These are phyloP conservation scores for Boletus patriciae DNA, from an alignment of 768 basidiomycete species.

Conservation along the genomic window DNA sequence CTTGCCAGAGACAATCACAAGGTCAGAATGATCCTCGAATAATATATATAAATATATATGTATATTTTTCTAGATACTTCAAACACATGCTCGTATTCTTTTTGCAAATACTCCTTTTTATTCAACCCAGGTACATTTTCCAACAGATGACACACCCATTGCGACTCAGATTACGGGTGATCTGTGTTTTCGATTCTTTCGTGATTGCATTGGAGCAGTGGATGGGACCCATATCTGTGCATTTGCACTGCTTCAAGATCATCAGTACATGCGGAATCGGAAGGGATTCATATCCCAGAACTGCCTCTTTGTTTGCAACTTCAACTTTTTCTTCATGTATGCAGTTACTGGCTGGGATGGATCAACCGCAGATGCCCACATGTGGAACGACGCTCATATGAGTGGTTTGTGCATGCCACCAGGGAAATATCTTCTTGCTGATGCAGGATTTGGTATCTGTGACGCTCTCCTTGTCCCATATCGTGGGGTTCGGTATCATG, in stretches of 20 bases:
- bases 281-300: conserved; percentile 38
- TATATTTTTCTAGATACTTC: neutral
- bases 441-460: neutral
- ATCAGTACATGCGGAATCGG: conserved; percentile 5
- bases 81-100: neutral
- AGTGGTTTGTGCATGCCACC: neutral
- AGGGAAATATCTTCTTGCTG: neutral
- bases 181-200: neutral
- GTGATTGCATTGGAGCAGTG: neutral
- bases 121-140: neutral
- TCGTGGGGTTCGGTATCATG: neutral
- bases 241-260: neutral
- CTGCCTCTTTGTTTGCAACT: conserved; percentile 35
- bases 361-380: conserved; percentile 33
- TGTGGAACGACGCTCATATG: neutral
- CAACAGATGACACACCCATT: neutral
- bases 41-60: too few species aligned
- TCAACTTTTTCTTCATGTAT: conserved; percentile 38
- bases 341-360: conserved; percentile 44
- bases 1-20: neutral
- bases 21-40: too few species aligned
- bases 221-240: neutral
- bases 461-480: neutral
- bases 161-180: too few species aligned
- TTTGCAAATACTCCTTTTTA: neutral